Conservation (phyloP, 2,329 filamentous ascomycete species). For the Macroventuria anomochaeta region DNA sequence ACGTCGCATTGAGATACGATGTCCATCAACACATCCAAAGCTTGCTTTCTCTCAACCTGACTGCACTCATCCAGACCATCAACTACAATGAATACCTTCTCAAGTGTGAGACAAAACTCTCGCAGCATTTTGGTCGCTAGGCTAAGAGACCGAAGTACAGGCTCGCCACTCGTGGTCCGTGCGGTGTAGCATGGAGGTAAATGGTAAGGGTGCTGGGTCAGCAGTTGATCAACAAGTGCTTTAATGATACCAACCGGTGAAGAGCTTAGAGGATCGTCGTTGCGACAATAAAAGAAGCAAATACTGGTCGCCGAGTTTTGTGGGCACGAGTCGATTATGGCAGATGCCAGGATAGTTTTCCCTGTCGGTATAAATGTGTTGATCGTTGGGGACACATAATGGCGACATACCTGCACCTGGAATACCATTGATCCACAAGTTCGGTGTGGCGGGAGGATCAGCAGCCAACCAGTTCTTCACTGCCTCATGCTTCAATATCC, state of each 20-base stretch:
- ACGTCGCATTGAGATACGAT: conserved; percentile 23
- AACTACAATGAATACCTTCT: conserved; percentile 33
- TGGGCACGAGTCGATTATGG: conserved; percentile 29
- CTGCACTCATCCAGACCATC: conserved; percentile 36
- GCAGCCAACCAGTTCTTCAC: conserved; percentile 29
- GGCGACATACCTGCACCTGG: conserved; percentile 33
- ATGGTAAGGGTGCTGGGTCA: conserved; percentile 22
- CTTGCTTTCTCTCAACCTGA: conserved; percentile 26
- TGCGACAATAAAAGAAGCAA: conserved; percentile 34
- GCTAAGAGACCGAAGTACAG: conserved; percentile 21
- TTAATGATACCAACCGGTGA: conserved; percentile 25
- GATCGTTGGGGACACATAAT: too few species aligned
- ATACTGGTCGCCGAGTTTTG: conserved; percentile 8
- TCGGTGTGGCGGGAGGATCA: conserved; percentile 12
- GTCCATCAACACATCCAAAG: conserved; percentile 22
- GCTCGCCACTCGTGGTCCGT: conserved; percentile 24
- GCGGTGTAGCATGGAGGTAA: conserved; percentile 23
- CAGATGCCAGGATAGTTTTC: conserved; percentile 38
- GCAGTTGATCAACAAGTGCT: conserved; percentile 27
- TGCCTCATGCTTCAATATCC: conserved; percentile 29
- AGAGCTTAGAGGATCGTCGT: conserved; percentile 22
- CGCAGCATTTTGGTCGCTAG: conserved; percentile 28
- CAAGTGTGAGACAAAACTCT: conserved; percentile 22
- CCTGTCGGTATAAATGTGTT: too few species aligned
- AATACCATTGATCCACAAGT: conserved; percentile 30